Conservation (phyloP, 2,329 filamentous ascomycete genomes). For the Pyrenochaeta sp. region DNA sequence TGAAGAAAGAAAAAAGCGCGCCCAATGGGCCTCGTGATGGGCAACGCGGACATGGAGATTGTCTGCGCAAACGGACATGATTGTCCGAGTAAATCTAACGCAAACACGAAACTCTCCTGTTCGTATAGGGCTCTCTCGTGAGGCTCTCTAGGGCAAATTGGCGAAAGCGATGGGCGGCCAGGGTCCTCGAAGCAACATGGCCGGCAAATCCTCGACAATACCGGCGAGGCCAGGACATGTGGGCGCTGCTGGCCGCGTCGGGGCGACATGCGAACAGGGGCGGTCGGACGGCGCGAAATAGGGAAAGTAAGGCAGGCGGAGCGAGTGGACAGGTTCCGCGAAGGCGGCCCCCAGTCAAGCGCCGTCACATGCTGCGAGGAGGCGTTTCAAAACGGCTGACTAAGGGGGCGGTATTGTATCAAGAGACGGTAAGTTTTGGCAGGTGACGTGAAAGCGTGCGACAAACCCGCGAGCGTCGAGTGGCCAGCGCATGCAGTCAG, state of each 20-base stretch:
- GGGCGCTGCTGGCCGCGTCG: constrained; percentile 3
- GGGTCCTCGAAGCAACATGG: constrained; percentile 16
- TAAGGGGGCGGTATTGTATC: constrained; percentile 35
- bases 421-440: constrained; percentile 20
- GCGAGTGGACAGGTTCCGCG: constrained; percentile 21
- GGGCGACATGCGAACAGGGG: constrained; percentile 27
- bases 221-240: constrained; percentile 28
- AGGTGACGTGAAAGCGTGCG: constrained; percentile 30
- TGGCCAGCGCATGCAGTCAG: constrained; percentile 6
- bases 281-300: constrained; percentile 17
- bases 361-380: constrained; percentile 25
- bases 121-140: constrained; percentile 10
- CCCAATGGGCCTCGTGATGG: constrained; percentile 40
- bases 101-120: not conserved
- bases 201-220: constrained; percentile 25
- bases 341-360: constrained; percentile 1
- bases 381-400: constrained; percentile 33
- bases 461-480: constrained; percentile 13
- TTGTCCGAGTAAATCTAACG: constrained; percentile 3
- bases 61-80: constrained; percentile 8
- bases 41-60: not conserved
- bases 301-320: constrained; percentile 28
- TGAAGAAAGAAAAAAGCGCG: no score
- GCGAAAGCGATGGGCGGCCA: constrained; percentile 8
- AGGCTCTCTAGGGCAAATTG: constrained; percentile 19